Evolutionary conservation across 1,284 basidiomycete species (phyloP).

Genomic region (Apiotrichum sp.): DNA sequence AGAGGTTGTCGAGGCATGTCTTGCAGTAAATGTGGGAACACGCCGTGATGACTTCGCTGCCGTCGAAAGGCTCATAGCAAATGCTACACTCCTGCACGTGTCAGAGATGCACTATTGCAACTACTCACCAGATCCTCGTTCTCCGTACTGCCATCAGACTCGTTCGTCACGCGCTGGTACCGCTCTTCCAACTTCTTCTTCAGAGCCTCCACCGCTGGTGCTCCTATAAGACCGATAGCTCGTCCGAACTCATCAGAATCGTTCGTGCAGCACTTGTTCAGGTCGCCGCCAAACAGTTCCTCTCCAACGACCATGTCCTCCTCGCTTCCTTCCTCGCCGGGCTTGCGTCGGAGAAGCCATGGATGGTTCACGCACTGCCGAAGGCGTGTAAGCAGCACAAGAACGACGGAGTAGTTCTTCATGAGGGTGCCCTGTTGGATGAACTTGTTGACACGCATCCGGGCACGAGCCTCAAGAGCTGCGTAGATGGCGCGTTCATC

Average conservation of each 20-base stretch:
- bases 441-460: constrained; percentile 43
- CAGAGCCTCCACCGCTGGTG: constrained; percentile 24
- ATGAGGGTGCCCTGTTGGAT: constrained; percentile 41
- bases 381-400: constrained; percentile 40
- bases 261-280: constrained; percentile 15
- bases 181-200: constrained; percentile 29
- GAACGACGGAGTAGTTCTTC: constrained; percentile 38
- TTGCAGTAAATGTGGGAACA: constrained; percentile 43
- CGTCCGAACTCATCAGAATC: constrained; percentile 28
- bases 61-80: constrained; percentile 34
- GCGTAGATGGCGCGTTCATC: constrained; percentile 46
- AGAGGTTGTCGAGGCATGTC: constrained; percentile 35
- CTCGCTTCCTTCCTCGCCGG: constrained; percentile 19
- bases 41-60: constrained; percentile 33
- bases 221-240: constrained; percentile 22
- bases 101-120: neutral
- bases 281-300: constrained; percentile 24
- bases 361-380: constrained; percentile 38
- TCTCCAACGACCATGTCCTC: constrained; percentile 35
- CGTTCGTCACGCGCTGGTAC: constrained; percentile 12
- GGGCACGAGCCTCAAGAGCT: constrained; percentile 35
- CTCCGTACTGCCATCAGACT: neutral
- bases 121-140: constrained; percentile 12
- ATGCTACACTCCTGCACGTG: constrained; percentile 30
- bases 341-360: constrained; percentile 35